Base-by-base conservation (phyloP, 2,329 filamentous ascomycete genomes). In the Colletotrichum filicis region DNA sequence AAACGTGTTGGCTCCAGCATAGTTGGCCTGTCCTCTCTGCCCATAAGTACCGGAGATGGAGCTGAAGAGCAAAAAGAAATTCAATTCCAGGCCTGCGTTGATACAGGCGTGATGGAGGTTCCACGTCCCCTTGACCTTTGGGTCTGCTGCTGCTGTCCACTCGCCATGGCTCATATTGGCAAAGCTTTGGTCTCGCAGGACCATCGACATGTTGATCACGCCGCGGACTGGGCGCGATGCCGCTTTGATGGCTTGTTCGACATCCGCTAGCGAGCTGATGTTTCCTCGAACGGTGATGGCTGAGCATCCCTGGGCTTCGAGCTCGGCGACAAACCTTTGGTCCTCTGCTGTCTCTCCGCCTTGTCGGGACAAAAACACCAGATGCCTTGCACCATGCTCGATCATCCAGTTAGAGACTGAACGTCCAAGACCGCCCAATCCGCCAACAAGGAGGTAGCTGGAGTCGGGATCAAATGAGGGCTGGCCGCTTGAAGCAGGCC, bases 181-280 rank as follows among this genome's bases (percentile, higher is more conserved):
- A 53, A 68, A 58, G n/a, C 59, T 56, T 12, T 59, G 37, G 30
- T 73, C 70, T 5, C 32, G 66, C 6, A 79, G 74, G 3, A 85
- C 79, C 83, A 85, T 85, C 4, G 84, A 78, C 58, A 81, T 75
- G 52, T 86, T 82, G 9, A 87, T 70, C 5, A 86, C 76, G n/a
- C 85, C 84, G 22, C 79, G 78, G 14, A 86, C 68, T 0, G 71
- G 80, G 78, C 75, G 46, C 22, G 76, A 32, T 49, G 76, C 73
- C 6, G 66, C 62, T 4, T 59, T 60, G 2, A 81, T 66, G 0
- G 77, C 78, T 1, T 66, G 73, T 16, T 77, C 62, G 2, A 84
- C 79, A 5, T 82, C 79, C 0, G 74, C 71, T 11, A 55, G 76
- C 8, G 24, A 53, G 7, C 26, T 59, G 3, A 73, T n/a, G 16